These are phyloP conservation scores for Hibiscus mutabilis DNA, from an alignment of 345 rosid species.

Conservation along the genomic window DNA sequence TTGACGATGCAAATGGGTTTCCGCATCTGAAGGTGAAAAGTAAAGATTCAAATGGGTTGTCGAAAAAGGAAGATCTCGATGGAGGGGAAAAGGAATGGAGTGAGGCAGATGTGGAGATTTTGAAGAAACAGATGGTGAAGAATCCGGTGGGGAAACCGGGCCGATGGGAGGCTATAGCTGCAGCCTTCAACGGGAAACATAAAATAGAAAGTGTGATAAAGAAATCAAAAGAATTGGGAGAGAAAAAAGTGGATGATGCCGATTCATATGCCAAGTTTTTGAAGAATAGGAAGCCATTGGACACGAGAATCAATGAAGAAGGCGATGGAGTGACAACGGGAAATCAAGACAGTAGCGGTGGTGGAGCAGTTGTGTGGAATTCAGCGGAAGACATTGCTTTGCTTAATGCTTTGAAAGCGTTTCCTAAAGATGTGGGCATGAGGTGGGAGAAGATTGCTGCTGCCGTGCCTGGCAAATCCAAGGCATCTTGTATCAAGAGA, in stretches of 20 bases:
- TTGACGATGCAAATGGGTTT: constrained; percentile 4
- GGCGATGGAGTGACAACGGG: not conserved
- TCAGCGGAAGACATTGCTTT: constrained; percentile 74
- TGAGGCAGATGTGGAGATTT: constrained; percentile 55
- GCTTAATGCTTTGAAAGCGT: constrained; percentile 79
- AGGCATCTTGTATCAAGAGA: constrained; percentile 82
- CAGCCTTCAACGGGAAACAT: constrained; percentile 62
- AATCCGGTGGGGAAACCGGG: constrained; percentile 82
- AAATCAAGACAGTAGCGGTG: not conserved
- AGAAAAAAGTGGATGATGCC: constrained; percentile 49
- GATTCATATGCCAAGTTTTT: constrained; percentile 71
- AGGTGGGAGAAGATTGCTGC: constrained; percentile 95
- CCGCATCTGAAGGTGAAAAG: not conserved
- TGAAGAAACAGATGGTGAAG: constrained; percentile 76
- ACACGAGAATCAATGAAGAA: constrained; percentile 28
- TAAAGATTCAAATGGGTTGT: constrained; percentile 13
- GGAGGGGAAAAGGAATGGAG: constrained; percentile 59
- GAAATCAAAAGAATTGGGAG: constrained; percentile 70
- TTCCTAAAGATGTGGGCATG: constrained; percentile 76
- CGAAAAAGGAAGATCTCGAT: constrained; percentile 24
- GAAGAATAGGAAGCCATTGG: constrained; percentile 74
- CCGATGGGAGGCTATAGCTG: constrained; percentile 76
- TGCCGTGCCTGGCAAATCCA: constrained; percentile 76
- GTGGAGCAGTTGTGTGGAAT: constrained; percentile 36
- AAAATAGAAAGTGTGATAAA: constrained; percentile 70